Evolutionary conservation across 2,329 filamentous ascomycete species (phyloP).

Genomic region (Pestalotiopsis sp.): DNA sequence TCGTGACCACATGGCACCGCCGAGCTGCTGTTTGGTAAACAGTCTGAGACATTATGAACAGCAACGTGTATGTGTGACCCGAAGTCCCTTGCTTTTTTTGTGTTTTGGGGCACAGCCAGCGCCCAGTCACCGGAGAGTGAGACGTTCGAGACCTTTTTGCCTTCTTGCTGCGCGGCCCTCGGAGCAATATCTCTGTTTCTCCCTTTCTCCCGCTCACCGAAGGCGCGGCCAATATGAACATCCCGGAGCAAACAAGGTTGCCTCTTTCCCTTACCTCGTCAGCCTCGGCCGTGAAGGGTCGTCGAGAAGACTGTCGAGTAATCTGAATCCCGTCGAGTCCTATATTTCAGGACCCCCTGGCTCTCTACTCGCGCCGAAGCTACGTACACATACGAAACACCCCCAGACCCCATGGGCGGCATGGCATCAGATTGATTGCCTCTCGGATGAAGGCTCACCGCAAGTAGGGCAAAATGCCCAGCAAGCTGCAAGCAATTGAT

Average conservation of each 20-base stretch:
- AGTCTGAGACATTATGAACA: not conserved
- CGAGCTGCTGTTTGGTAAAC: not conserved
- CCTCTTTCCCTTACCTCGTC: slow-evolving; percentile 8
- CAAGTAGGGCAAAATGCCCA: not conserved
- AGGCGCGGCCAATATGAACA: not conserved
- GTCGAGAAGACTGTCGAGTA: not conserved
- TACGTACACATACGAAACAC: not conserved
- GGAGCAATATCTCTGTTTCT: not conserved
- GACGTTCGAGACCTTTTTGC: not conserved
- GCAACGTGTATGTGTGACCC: not conserved
- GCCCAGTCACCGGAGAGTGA: not conserved
- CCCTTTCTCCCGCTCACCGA: not conserved
- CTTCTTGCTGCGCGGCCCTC: not conserved
- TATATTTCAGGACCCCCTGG: not conserved
- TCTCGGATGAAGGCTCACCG: not conserved
- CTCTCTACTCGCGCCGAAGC: not conserved
- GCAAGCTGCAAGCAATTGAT: not conserved
- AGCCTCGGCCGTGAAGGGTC: slow-evolving; percentile 2
- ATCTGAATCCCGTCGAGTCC: not conserved
- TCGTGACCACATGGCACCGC: not conserved
- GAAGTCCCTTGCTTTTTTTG: not conserved
- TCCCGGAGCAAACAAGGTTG: not conserved
- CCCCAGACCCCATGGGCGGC: not conserved
- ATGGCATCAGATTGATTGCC: not conserved
- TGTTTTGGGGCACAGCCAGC: not conserved